Base-by-base conservation (phyloP, 1,284 basidiomycete genomes). In the Microbotryum lychnidis-dioicae region DNA sequence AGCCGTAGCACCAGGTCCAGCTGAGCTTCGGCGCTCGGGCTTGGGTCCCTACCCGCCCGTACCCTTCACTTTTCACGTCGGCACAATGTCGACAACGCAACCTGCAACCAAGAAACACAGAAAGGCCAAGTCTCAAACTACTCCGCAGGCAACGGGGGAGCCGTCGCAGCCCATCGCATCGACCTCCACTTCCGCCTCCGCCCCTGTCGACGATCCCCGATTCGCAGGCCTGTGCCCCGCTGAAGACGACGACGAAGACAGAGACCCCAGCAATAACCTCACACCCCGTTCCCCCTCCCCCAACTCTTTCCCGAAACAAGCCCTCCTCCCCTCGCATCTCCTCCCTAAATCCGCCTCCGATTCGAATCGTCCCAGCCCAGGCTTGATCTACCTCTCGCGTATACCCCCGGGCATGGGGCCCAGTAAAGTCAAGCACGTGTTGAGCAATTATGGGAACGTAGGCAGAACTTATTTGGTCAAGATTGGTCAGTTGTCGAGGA, bases 351-450 rank as follows among this genome's bases (percentile, higher is more conserved):
- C 57, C n/a, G 12, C 21, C 27, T 53, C 51, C 25, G 29, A 8
- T 53, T 61, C 55, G 29, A 23, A 21, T 31, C 44, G 7, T 20
- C 37, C 25, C 60, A 58, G 71, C 7, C 74, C 88, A 46, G 94
- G 91, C 0, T 85, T 98, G 62, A 78, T 98, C 53, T 99, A 97
- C 76, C 91, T 99, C 58, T 96, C 91, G 20, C 82, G 94, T 47
- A 87, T 98, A 71, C 96, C 96, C 1, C 94, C 93, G n/a, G 96
- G 93, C 1, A 98, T 99, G 96, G 90, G 88, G 27, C 93, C 94
- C 27, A 82, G 89, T 31, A 98, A 98, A 77, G 90, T 98, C 47
- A 86, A 91, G 62, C 91, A 98, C 78, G 79, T 97, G 49, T 87
- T 74, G 37, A 61, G 63, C 6, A 62, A 65, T 48, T 73, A 70